Evolutionary conservation across 495 filamentous ascomycete species (phyloP), one percentile per base, ranked within the genome.

Genomic region (Hypoxylon cercidicola): DNA sequence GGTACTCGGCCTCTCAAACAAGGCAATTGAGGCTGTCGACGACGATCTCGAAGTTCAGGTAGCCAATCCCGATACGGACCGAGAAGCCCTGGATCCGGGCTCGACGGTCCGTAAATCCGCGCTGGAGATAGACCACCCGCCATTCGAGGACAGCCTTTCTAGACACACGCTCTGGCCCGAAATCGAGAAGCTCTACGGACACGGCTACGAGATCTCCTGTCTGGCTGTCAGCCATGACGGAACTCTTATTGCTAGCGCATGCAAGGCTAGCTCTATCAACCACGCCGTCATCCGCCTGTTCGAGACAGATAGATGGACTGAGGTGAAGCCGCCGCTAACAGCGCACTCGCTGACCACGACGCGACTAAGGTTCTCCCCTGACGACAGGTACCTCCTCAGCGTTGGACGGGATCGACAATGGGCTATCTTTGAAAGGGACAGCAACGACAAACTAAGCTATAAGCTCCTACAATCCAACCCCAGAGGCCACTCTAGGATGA

Each of bases 131-230:
- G 74, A 83, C 37, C 84, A 90, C 62, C 96, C 96, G 18, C 93
- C 95, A 2, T 78, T 92, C 15, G 95, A 99, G 73, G 94, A 98
- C 67, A 88, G 90, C 55, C 85, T 99, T 12, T 87, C 91, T 30
- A 88, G 95, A 7, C 89, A 97, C 69, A 96, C 93, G 2, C 84
- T 99, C 21, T 99, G 93, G 93, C 95, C 95, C 0, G 95, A 99
- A 66, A 87, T 85, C 39, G 95, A 98, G 72, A 99, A 99, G 76
- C 85, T 99, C 4, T 99, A 99, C 74, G 95, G 95, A 5, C 95
- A 99, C 77, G 95, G 95, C n/a, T 96, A 96, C 78, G 95, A 99
- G 75, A 95, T 99, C 39, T 96, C 93, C 18, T 88, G 91, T 9
- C 86, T 97, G 19, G 90, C 93, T n/a, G 84, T 87, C 7, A 92